phyloP scores from a whole-genome alignment of 192 early-diverging fungal species.

The Backusella morwellensis region DNA sequence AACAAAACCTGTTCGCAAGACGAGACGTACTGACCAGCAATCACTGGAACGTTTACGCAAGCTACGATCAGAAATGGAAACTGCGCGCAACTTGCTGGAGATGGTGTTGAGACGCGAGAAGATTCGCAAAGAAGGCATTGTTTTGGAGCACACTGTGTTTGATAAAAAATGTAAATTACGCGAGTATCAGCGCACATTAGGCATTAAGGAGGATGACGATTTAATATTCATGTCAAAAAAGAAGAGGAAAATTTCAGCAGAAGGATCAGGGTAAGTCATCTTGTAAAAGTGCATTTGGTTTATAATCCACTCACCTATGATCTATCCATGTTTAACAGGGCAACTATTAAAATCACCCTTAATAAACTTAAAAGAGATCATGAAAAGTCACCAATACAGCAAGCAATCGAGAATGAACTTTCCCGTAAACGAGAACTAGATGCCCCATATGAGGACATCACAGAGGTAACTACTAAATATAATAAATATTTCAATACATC shows the following conservation, averaged over 20 bases:
- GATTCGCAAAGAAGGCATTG: slow-evolving; percentile 68
- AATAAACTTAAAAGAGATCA: slow-evolving; percentile 48
- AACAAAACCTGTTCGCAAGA: slow-evolving; percentile 83
- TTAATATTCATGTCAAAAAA: slow-evolving; percentile 42
- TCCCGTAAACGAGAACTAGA: slow-evolving; percentile 56
- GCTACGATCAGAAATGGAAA: slow-evolving; percentile 77
- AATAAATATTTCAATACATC: not conserved
- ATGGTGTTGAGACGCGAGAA: slow-evolving; percentile 79
- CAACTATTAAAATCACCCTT: slow-evolving; percentile 64
- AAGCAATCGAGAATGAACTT: slow-evolving; percentile 54
- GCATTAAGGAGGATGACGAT: slow-evolving; percentile 62
- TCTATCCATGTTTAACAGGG: slow-evolving; percentile 21
- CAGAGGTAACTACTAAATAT: slow-evolving; percentile 53
- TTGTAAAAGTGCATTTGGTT: not conserved
- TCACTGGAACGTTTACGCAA: slow-evolving; percentile 84
- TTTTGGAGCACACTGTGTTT: slow-evolving; percentile 77
- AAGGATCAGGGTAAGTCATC: slow-evolving; percentile 39
- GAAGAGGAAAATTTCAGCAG: slow-evolving; percentile 33
- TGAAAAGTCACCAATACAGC: slow-evolving; percentile 41
- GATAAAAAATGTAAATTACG: slow-evolving; percentile 63
- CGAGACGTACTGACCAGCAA: slow-evolving; percentile 79
- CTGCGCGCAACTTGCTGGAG: slow-evolving; percentile 74
- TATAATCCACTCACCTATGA: not conserved
- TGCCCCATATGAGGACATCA: slow-evolving; percentile 66
- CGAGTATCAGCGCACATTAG: slow-evolving; percentile 63